Evolutionary conservation across 2,329 filamentous ascomycete species (phyloP), one percentile per base, ranked within the genome.

Genomic region (Cadophora sp.): DNA sequence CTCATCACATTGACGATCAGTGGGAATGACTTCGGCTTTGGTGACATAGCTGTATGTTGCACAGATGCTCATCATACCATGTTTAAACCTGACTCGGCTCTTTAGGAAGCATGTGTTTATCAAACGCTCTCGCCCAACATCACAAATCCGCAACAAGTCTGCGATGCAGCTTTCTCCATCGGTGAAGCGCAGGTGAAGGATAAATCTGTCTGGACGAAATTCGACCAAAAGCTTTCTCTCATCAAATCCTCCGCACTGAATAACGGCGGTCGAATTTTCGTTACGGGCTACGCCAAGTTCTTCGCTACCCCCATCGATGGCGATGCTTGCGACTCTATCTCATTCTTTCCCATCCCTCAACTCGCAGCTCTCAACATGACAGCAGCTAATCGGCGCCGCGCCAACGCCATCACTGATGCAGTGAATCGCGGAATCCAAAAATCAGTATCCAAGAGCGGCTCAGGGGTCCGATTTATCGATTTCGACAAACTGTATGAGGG

Each of bases 1-100:
- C 37, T 65, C 19, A 31, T 65, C 24, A 65, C 62, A 12, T 22
- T 65, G 24, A 46, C 62, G 6, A 58, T 65, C 37, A 40, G 62
- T 29, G 34, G 37, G 14, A 56, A 65, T 19, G 53, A 65, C 37
- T 65, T 65, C 37, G 37, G 34, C 1, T 46, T 65, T 40, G 62
- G 53, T 24, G 27, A 48, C 6, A 53, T 65, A 24, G 50, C 51
- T 29, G 62, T 65, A 46, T 12, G 53, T 50, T 31, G n/a, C 14
- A 50, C 12, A 43, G 14, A 2, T 31, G 22, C 11, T n/a, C 24
- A 29, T 16, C 5, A 31, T 14, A 2, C 6, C 37, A 9, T 22
- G 2, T 24, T 37, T 4, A 9, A 50, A 2, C 6, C 59, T 62
- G 50, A 62, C 40, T n/a, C 16, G 12, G 11, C 26, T 31, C 11